These are phyloP conservation scores for Juncus effusus DNA, from an alignment of 176 grass and related monocot species.

Conservation along the genomic window DNA sequence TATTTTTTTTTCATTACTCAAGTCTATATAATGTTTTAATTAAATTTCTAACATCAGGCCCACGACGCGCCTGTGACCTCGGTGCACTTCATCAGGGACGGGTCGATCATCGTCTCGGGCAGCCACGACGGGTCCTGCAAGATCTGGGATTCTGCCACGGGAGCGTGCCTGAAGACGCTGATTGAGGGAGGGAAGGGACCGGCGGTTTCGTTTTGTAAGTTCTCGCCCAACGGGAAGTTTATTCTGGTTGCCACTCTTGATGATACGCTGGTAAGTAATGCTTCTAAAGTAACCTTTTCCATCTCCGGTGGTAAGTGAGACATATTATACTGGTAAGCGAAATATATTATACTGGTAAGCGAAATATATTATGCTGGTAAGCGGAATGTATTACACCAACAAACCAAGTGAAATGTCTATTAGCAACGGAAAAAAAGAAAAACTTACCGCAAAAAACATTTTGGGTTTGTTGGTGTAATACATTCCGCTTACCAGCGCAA, in stretches of 20 bases:
- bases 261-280: conserved; percentile 61
- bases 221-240: conserved; percentile 93
- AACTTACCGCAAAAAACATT: too few species aligned
- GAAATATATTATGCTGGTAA: too few species aligned
- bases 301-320: too few species aligned
- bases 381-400: too few species aligned
- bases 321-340: too few species aligned
- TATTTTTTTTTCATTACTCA: too few species aligned
- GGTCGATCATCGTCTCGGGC: conserved; percentile 84
- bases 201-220: conserved; percentile 76
- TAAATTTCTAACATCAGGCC: conserved; percentile 10
- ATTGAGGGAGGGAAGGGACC: conserved; percentile 67
- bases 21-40: too few species aligned
- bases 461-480: too few species aligned
- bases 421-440: too few species aligned
- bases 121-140: conserved; percentile 94
- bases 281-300: not conserved
- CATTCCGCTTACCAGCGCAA: too few species aligned
- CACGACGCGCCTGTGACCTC: conserved; percentile 72
- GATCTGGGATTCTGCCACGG: conserved; percentile 74
- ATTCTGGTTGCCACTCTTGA: conserved; percentile 76
- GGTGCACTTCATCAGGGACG: conserved; percentile 81
- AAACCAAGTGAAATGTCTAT: too few species aligned
- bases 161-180: conserved; percentile 75
- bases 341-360: too few species aligned